phyloP scores from a whole-genome alignment of 495 filamentous ascomycete species.

The Podospora didyma region DNA sequence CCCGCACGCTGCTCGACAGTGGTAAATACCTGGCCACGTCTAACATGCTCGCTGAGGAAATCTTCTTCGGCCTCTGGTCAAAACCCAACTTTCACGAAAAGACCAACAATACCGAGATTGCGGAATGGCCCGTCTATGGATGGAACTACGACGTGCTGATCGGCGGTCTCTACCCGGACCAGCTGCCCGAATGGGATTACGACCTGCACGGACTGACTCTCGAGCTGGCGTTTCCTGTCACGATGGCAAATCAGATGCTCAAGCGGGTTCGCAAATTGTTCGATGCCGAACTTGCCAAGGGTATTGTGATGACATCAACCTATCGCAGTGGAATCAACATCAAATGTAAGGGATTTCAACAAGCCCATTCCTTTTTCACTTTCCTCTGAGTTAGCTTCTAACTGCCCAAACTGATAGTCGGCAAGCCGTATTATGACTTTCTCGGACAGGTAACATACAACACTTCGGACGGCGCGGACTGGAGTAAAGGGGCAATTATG shows the following conservation, averaged over 20 bases:
- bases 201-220: conserved; percentile 42
- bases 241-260: conserved; percentile 43
- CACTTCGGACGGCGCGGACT: conserved; percentile 41
- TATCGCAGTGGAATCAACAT: conserved; percentile 52
- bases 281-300: conserved; percentile 38
- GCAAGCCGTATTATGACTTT: conserved; percentile 43
- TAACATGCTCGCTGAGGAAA: conserved; percentile 46
- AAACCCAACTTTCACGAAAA: conserved; percentile 50
- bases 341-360: conserved; percentile 43
- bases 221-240: conserved; percentile 47
- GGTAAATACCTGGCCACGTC: conserved; percentile 45
- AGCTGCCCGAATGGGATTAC: conserved; percentile 47
- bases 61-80: conserved; percentile 42
- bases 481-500: conserved; percentile 49
- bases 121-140: conserved; percentile 45
- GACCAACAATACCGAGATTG: conserved; percentile 35
- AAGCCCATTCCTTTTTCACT: neutral
- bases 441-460: conserved; percentile 47
- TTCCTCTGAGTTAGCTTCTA: neutral
- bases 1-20: conserved; percentile 39
- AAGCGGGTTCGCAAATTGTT: conserved; percentile 43
- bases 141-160: conserved; percentile 51
- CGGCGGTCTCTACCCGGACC: conserved; percentile 44
- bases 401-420: conserved; percentile 19
- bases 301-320: conserved; percentile 42